Evolutionary conservation across 176 grass and related monocot genomes (phyloP).

Genomic region (Rhipidocladum racemiflorum): DNA sequence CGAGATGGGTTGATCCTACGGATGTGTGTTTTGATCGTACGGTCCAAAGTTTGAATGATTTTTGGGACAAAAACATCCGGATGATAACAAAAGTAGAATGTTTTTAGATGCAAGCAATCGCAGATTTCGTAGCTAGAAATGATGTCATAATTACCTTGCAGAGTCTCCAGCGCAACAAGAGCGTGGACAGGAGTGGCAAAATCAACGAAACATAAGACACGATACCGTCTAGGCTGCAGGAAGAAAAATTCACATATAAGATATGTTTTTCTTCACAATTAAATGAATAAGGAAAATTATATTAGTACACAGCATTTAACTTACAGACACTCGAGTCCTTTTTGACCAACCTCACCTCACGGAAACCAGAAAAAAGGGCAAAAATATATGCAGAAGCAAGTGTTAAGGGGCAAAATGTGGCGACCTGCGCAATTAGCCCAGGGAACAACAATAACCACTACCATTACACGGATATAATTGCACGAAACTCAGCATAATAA

Average conservation of each 20-base stretch:
- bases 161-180: constrained; percentile 43
- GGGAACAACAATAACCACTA: too few species aligned
- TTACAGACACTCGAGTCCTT: constrained; percentile 49
- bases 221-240: constrained; percentile 39
- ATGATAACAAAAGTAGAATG: neutral
- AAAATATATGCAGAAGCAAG: constrained; percentile 63
- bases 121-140: neutral
- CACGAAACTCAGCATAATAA: too few species aligned
- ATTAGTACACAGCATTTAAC: constrained; percentile 1
- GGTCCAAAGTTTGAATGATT: too few species aligned
- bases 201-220: constrained; percentile 64
- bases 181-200: constrained; percentile 54
- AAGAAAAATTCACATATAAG: neutral
- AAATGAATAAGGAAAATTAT: neutral
- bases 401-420: constrained; percentile 41
- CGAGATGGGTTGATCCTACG: too few species aligned
- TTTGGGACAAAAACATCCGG: too few species aligned
- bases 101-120: neutral
- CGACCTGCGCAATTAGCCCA: too few species aligned
- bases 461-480: too few species aligned
- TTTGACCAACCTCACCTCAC: constrained; percentile 58
- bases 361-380: constrained; percentile 64
- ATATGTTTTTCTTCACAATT: neutral
- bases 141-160: constrained; percentile 57
- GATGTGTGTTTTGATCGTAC: too few species aligned